Conservation (phyloP, 2,329 filamentous ascomycete species). For the Nothopassalora personata region DNA sequence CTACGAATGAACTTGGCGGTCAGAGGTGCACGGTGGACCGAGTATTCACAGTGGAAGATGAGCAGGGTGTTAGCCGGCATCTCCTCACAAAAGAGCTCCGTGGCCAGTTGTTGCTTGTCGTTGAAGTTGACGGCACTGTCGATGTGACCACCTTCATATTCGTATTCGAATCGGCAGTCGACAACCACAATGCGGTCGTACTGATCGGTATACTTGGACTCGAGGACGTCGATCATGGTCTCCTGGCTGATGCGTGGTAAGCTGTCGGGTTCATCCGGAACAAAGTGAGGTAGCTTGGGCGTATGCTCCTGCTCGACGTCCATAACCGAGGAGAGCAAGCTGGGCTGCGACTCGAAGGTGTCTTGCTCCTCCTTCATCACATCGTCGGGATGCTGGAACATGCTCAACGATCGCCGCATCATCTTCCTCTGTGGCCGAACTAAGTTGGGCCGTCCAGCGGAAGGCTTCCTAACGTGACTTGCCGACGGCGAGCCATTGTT, state of each 20-base stretch:
- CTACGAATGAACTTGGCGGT: conserved; percentile 93
- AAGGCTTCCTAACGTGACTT: conserved; percentile 63
- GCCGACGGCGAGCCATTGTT: conserved; percentile 71
- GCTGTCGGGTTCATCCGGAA: conserved; percentile 71
- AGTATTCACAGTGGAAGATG: conserved; percentile 98
- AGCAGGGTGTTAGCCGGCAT: conserved; percentile 67
- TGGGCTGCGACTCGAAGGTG: conserved; percentile 43
- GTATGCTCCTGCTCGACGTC: conserved; percentile 73
- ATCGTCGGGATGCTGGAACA: conserved; percentile 92
- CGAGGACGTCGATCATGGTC: conserved; percentile 79
- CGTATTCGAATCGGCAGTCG: conserved; percentile 97
- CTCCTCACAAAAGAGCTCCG: conserved; percentile 63
- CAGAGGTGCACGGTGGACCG: conserved; percentile 87
- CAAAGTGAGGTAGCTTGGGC: conserved; percentile 76
- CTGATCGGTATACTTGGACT: conserved; percentile 70
- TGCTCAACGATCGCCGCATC: conserved; percentile 87
- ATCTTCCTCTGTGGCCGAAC: conserved; percentile 76
- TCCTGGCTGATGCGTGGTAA: conserved; percentile 80
- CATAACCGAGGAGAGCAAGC: conserved; percentile 65
- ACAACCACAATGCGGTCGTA: conserved; percentile 83
- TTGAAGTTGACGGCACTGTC: conserved; percentile 92
- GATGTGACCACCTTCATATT: conserved; percentile 95
- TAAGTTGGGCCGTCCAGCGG: conserved; percentile 47
- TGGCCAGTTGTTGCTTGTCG: conserved; percentile 82
- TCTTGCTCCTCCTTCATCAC: conserved; percentile 74